Percentiles rank a stretch among this genome's conserved stretches.
These are phyloP conservation scores for Candida andamanensis DNA, from an alignment of 805 yeast species.

Conservation along the genomic window DNA sequence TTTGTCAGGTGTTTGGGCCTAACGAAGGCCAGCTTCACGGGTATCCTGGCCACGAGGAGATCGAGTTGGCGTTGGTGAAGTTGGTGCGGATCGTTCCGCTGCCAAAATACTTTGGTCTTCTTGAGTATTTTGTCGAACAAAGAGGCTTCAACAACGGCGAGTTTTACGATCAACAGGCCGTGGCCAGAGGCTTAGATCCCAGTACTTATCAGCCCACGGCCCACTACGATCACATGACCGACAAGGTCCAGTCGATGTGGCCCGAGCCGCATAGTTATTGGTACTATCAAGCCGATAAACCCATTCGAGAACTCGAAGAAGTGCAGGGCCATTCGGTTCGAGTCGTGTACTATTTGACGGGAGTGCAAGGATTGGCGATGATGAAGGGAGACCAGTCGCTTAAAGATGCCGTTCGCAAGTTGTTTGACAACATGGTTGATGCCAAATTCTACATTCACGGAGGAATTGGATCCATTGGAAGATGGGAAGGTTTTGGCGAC, in stretches of 20 bases:
- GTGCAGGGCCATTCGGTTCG: conserved; percentile 20
- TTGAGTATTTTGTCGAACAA: conserved; percentile 16
- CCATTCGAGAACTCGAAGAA: conserved; percentile 12
- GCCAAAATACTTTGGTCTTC: conserved; percentile 12
- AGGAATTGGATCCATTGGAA: conserved; percentile 17
- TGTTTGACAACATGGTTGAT: conserved; percentile 17
- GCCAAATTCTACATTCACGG: conserved; percentile 18
- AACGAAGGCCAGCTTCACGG: conserved; percentile 13
- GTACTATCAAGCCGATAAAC: conserved; percentile 18
- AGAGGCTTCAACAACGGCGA: conserved; percentile 17
- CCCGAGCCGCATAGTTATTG: conserved; percentile 15
- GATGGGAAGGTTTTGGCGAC: conserved; percentile 23
- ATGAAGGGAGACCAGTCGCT: conserved; percentile 12
- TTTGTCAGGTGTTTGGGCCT: conserved; percentile 15
- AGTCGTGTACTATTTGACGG: conserved; percentile 16
- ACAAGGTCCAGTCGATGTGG: conserved; percentile 3
- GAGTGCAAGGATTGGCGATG: conserved; percentile 16
- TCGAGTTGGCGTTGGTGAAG: conserved; percentile 19
- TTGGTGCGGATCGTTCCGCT: conserved; percentile 13
- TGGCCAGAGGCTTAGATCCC: conserved; percentile 13
- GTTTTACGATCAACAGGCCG: conserved; percentile 14
- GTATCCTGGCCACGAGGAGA: conserved; percentile 22
- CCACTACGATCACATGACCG: conserved; percentile 5
- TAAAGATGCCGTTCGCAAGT: conserved; percentile 8
- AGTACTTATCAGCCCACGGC: conserved; percentile 4